Percentiles rank a stretch among this genome's conserved stretches.
phyloP scores from a whole-genome alignment of 176 grass and related monocot genomes.

The barley (Hordeum vulgare) region DNA sequence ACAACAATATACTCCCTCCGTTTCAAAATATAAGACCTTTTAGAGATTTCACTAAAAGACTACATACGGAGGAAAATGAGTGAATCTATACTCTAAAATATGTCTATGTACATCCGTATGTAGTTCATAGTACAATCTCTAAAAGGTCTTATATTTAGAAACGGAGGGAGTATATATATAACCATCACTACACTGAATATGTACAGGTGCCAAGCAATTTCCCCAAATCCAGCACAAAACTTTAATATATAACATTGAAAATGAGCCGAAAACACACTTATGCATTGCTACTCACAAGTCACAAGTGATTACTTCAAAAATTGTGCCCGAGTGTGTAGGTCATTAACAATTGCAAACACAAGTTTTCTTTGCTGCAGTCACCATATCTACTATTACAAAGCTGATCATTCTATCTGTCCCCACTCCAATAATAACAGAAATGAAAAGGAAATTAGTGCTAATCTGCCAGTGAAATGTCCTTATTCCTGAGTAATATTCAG shows the following conservation, averaged over 20 bases:
- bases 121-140: too few species aligned
- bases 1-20: too few species aligned
- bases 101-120: too few species aligned
- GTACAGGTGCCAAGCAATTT: neutral
- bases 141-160: too few species aligned
- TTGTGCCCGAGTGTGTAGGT: neutral
- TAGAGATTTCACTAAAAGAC: too few species aligned
- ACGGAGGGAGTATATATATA: too few species aligned
- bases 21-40: too few species aligned
- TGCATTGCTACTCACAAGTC: neutral
- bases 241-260: neutral
- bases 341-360: neutral
- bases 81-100: too few species aligned
- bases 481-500: slow-evolving; percentile 4
- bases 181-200: neutral
- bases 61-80: too few species aligned
- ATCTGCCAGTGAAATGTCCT: slow-evolving; percentile 5
- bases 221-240: neutral
- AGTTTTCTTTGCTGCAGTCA: too few species aligned
- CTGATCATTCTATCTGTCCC: neutral
- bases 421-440: neutral
- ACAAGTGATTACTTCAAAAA: neutral
- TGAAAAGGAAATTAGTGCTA: neutral
- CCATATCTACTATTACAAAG: neutral
- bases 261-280: neutral